Percentiles rank a stretch among this genome's conserved stretches.
Conservation (phyloP, 192 early-diverging fungal genomes). For the Globomyces pollinis-pini region DNA sequence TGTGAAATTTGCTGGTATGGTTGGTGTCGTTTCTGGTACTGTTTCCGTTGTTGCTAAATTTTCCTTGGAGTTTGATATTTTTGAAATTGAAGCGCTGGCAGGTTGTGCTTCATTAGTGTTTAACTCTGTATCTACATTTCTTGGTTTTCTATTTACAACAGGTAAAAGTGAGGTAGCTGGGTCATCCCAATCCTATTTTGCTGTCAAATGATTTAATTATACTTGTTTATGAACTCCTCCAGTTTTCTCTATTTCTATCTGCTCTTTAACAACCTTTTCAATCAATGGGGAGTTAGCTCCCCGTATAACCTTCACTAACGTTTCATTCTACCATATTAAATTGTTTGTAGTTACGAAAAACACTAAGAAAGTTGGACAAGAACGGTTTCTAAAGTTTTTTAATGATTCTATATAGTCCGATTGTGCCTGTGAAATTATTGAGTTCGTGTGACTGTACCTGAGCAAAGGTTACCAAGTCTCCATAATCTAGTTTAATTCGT, state of each 20-base stretch:
- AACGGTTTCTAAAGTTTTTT: constrained; percentile 42
- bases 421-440: constrained; percentile 28
- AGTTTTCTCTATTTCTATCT: constrained; percentile 35
- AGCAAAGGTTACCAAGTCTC: constrained; percentile 37
- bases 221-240: constrained; percentile 31
- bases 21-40: constrained; percentile 6
- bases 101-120: background rate
- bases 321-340: constrained; percentile 33
- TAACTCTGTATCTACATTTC: background rate
- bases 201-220: too few relatives aligned
- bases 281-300: constrained; percentile 53
- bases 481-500: constrained; percentile 46
- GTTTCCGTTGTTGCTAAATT: constrained; percentile 8
- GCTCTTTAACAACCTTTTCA: constrained; percentile 47
- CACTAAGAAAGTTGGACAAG: constrained; percentile 52
- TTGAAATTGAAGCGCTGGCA: too few relatives aligned
- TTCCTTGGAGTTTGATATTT: background rate
- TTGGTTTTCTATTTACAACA: background rate
- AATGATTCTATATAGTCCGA: constrained; percentile 40
- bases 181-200: too few relatives aligned
- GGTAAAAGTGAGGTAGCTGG: too few relatives aligned
- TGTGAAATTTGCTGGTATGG: background rate
- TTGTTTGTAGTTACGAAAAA: constrained; percentile 33
- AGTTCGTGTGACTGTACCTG: too few relatives aligned
- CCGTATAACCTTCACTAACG: constrained; percentile 43